Evolutionary conservation across 345 rosid species (phyloP), one percentile per base, ranked within the genome.

Genomic region (Hibiscus trionum): DNA sequence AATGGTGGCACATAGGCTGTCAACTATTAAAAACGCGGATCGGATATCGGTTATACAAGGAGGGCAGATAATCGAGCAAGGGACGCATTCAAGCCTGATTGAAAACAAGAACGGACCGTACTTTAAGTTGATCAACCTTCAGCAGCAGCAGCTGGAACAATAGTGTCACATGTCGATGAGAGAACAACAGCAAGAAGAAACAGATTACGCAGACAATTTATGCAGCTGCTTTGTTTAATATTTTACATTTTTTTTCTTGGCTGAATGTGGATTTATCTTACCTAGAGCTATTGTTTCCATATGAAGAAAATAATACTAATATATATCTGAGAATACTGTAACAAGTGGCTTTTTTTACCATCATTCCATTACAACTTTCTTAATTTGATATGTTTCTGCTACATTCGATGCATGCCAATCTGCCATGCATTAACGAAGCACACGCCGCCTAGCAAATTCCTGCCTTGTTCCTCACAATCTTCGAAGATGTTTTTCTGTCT

Each of bases 1-100:
- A 14, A 79, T 95, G 75, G 99, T 95, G 79, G 98, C 99, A 3
- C 99, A 95, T 73, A 80, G 99, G 81, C 79, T 95, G 33, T 88
- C 98, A 11, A 92, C 99, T 4, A 89, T 95, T 11, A 87, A 90
- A 72, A 86, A 89, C 64, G 93, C 97, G 0, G 97, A 92, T 33
- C 91, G 80, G 55, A 90, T 90, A 82, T 85, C 94, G 10, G 96
- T 95, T 19, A 66, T 95, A 66, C 91, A 95, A 61, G 89, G 63
- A 11, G 98, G 99, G 17, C 85, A 77, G 73, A 82, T 90, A 47
- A 82, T 90, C 3, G 99, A 92, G 85, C 90, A 88, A 81, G 98
- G 99, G 16, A 88, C 89, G 39, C 99, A 95, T 78, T 79, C 84
- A 1, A 80, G 79, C 56, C 93, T 95, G 11, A 33, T 84, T 37